A percentile compares a stretch with the other conserved stretches of the same genome.
phyloP scores from a whole-genome alignment of 1,139 yeast genomes.

The Candida pseudoviswanathii region DNA sequence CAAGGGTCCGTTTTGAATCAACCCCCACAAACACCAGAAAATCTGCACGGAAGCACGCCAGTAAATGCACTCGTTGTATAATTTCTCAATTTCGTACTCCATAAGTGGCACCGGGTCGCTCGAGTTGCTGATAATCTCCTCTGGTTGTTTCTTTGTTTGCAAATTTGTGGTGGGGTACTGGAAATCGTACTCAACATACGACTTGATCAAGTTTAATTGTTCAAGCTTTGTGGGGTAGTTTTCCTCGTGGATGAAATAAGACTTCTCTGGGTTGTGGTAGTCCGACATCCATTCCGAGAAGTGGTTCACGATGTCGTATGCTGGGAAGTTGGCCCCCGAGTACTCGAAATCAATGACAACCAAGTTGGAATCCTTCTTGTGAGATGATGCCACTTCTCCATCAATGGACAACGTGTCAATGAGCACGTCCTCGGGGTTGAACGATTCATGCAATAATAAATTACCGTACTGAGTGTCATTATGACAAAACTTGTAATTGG shows the following conservation, averaged over 20 bases:
- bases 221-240: slow-evolving; percentile 69
- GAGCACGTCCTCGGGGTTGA: slow-evolving; percentile 41
- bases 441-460: slow-evolving; percentile 54
- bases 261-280: slow-evolving; percentile 67
- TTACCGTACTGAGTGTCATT: slow-evolving; percentile 97
- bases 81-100: slow-evolving; percentile 56
- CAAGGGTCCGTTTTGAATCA: slow-evolving; percentile 67
- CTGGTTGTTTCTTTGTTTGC: slow-evolving; percentile 20
- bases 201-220: slow-evolving; percentile 68
- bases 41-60: slow-evolving; percentile 86
- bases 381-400: slow-evolving; percentile 26
- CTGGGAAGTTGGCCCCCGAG: slow-evolving; percentile 91
- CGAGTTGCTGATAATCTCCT: slow-evolving; percentile 18
- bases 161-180: slow-evolving; percentile 40
- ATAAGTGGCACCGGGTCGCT: slow-evolving; percentile 28
- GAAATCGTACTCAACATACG: slow-evolving; percentile 65
- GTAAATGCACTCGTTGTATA: slow-evolving; percentile 64
- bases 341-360: slow-evolving; percentile 97
- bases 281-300: slow-evolving; percentile 96
- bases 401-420: slow-evolving; percentile 19
- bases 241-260: slow-evolving; percentile 58
- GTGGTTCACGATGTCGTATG: slow-evolving; percentile 89
- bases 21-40: slow-evolving; percentile 91
- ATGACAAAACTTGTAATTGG: slow-evolving; percentile 77
- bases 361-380: slow-evolving; percentile 63